A percentile compares a stretch with the other conserved stretches of the same genome.
phyloP scores from a whole-genome alignment of 2,329 filamentous ascomycete genomes.

The Sporothrix globosa region DNA sequence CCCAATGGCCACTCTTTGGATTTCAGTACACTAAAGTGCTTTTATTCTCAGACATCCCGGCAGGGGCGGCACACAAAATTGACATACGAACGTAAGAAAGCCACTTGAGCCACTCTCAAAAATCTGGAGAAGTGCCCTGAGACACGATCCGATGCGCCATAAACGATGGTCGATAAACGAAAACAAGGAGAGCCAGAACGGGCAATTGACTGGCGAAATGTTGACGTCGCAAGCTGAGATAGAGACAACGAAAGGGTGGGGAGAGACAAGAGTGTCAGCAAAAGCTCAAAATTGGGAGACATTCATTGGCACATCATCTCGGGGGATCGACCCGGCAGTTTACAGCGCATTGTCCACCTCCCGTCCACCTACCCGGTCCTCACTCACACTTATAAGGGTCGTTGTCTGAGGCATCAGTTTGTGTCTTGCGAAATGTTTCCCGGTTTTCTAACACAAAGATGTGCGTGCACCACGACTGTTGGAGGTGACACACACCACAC shows the following conservation, averaged over 20 bases:
- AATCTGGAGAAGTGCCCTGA: slow-evolving; percentile 1
- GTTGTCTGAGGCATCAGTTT: neutral
- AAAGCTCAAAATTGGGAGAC: neutral
- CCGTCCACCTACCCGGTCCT: slow-evolving; percentile 9
- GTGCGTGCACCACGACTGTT: slow-evolving; percentile 9
- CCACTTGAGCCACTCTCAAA: neutral
- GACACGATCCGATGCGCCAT: neutral
- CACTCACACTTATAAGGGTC: neutral
- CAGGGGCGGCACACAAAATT: neutral
- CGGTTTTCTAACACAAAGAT: neutral
- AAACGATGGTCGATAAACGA: slow-evolving; percentile 9
- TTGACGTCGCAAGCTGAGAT: slow-evolving; percentile 8
- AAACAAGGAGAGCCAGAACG: neutral
- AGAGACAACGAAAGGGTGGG: neutral
- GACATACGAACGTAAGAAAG: neutral
- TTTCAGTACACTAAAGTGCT: neutral
- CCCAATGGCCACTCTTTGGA: neutral
- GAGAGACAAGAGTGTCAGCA: slow-evolving; percentile 1
- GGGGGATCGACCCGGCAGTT: slow-evolving; percentile 22
- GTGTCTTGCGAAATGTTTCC: neutral
- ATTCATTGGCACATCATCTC: neutral
- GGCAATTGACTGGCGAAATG: neutral
- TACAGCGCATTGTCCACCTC: slow-evolving; percentile 13
- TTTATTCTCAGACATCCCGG: slow-evolving; percentile 3
- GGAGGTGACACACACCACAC: neutral